Evolutionary conservation across 1,139 yeast genomes (phyloP).

Genomic region (Yamadazyma mexicana): DNA sequence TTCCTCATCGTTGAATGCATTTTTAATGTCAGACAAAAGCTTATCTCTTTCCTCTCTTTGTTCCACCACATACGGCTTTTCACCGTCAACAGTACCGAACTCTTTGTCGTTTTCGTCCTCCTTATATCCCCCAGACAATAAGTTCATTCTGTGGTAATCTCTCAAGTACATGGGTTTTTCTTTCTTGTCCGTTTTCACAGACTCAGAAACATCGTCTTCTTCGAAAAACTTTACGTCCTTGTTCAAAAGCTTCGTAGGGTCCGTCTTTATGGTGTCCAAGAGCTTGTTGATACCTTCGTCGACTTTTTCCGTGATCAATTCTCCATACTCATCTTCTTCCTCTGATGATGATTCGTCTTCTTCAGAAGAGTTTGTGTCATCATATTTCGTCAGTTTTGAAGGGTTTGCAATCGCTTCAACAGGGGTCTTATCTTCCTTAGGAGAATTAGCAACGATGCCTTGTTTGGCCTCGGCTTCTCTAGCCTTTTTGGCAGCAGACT

Average conservation of each 20-base stretch:
- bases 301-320: slow-evolving; percentile 79
- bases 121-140: slow-evolving; percentile 61
- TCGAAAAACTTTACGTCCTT: slow-evolving; percentile 70
- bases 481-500: slow-evolving; percentile 81
- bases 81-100: slow-evolving; percentile 52
- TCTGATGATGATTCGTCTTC: slow-evolving; percentile 49
- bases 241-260: slow-evolving; percentile 66
- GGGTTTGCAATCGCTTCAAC: slow-evolving; percentile 1
- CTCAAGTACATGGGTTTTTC: slow-evolving; percentile 85
- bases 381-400: slow-evolving; percentile 18
- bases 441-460: background rate
- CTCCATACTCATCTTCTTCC: slow-evolving; percentile 93
- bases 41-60: slow-evolving; percentile 75
- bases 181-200: slow-evolving; percentile 26
- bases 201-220: slow-evolving; percentile 51
- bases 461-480: slow-evolving; percentile 45
- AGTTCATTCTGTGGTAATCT: slow-evolving; percentile 86
- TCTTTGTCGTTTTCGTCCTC: slow-evolving; percentile 41
- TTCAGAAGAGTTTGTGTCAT: slow-evolving; percentile 21
- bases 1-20: slow-evolving; percentile 54
- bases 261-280: slow-evolving; percentile 62
- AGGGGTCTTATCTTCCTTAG: background rate
- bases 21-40: slow-evolving; percentile 72
- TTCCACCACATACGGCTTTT: slow-evolving; percentile 68
- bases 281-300: slow-evolving; percentile 79